A percentile compares a stretch with the other conserved stretches of the same genome.
Evolutionary conservation across 805 yeast species (phyloP).

Genomic region (Starmerella ratchasimensis): DNA sequence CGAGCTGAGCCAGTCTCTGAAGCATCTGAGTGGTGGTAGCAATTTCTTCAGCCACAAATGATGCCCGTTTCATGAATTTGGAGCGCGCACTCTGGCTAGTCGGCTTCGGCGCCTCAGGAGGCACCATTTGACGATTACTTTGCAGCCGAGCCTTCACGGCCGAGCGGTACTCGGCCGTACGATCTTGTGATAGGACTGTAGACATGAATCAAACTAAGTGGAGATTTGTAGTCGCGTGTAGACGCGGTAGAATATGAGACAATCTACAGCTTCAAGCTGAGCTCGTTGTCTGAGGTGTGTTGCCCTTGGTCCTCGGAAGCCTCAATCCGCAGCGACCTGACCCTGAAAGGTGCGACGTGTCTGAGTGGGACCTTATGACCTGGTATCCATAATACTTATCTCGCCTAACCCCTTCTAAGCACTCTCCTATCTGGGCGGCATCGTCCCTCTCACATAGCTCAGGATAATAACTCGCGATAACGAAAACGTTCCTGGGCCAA

Average conservation of each 20-base stretch:
- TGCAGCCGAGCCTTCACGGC: conserved; percentile 69
- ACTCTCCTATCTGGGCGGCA: no score
- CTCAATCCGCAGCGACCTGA: no score
- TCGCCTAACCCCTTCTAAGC: no score
- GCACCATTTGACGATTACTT: conserved; percentile 28
- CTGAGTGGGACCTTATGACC: no score
- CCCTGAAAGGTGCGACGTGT: no score
- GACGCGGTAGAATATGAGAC: not conserved
- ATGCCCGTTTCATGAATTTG: conserved; percentile 59
- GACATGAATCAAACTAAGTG: conserved; percentile 7
- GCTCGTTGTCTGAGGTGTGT: no score
- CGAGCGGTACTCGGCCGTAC: conserved; percentile 86
- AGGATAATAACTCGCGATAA: no score
- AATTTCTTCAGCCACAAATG: conserved; percentile 75
- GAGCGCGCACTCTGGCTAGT: conserved; percentile 19
- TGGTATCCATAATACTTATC: no score
- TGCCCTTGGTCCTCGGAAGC: no score
- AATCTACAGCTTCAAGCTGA: no score
- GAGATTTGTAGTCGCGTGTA: not conserved
- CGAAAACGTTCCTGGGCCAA: no score
- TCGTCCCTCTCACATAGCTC: no score
- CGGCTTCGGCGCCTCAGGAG: conserved; percentile 8
- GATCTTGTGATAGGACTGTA: conserved; percentile 38
- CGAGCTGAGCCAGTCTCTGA: conserved; percentile 66
- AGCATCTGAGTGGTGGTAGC: conserved; percentile 71